Base-by-base conservation (phyloP, 176 grass and related monocot species). In the Elaeis guineensis region DNA sequence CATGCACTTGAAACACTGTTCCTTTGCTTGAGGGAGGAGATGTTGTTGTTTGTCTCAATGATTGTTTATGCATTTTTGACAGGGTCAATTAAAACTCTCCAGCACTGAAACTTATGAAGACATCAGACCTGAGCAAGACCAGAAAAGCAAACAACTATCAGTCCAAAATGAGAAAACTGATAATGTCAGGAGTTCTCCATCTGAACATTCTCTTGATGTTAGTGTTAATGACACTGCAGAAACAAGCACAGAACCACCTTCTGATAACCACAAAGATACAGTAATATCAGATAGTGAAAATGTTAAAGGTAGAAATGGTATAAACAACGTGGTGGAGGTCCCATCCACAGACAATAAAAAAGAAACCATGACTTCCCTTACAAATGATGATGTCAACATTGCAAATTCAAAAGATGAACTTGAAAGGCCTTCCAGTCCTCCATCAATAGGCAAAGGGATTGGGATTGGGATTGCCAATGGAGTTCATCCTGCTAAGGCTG, bases 61-160 rank as follows among this genome's bases (percentile, higher is more conserved):
- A 66, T 58, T 16, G 19, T 69, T 23, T 55, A 16, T 73, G 9
- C 35, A 44, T 11, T 60, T 17, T 39, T 76, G 65, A 35, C 64
- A 98, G 84, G 71, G 75, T 66, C 67, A 76, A 21, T 32, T 72
- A 78, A 92, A 89, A 76, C 76, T 75, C 21, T 61, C 84, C 24
- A 69, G 26, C 57, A 25, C 51, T 39, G 79, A 78, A 19, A 67
- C 52, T 49, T 52, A 58, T 66, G 63, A 63, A 61, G 87, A 59
- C 57, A 22, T 53, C 26, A 51, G 59, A 51, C 49, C 63, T 72
- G 71, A 83, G 71, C 70, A 76, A 63, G 84, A 89, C 55, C 65
- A 77, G 75, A 85, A 83, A 55, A 83, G 30, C 54, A 80, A 77
- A 55, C 68, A 86, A 71, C 59, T 67, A 0, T 73, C 57, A 1